phyloP scores from a whole-genome alignment of 257 asterid species.

The Vinca minor region DNA sequence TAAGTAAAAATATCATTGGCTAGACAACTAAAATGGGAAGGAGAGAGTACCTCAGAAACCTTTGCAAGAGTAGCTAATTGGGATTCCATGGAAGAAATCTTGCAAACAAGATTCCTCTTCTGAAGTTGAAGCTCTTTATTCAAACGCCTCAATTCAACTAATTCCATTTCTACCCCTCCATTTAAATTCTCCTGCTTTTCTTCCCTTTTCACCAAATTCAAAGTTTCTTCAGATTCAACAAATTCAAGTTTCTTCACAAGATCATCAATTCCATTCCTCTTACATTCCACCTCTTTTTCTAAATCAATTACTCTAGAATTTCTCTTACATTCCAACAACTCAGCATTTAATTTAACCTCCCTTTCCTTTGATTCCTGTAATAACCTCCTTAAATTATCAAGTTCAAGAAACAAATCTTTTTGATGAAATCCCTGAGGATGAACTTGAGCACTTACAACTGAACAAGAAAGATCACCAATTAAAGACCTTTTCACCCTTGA shows the following conservation, averaged over 20 bases:
- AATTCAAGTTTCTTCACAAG: constrained; percentile 44
- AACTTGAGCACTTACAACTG: constrained; percentile 58
- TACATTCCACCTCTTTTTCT: constrained; percentile 50
- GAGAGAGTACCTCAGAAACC: constrained; percentile 76
- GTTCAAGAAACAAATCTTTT: constrained; percentile 63
- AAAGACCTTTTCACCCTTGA: constrained; percentile 72
- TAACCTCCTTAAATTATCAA: constrained; percentile 73
- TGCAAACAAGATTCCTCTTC: constrained; percentile 69
- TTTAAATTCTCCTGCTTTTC: constrained; percentile 27
- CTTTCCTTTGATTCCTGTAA: constrained; percentile 79
- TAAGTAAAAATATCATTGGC: too few relatives aligned
- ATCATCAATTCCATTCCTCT: constrained; percentile 44
- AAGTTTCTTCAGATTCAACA: constrained; percentile 49
- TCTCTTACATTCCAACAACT: constrained; percentile 47
- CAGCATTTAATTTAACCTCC: constrained; percentile 62
- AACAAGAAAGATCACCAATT: constrained; percentile 71
- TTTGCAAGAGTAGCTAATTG: constrained; percentile 37
- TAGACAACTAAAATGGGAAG: too few relatives aligned
- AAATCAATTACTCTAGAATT: constrained; percentile 44
- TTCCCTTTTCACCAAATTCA: constrained; percentile 21
- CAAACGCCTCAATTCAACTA: constrained; percentile 76
- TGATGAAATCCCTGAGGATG: constrained; percentile 48
- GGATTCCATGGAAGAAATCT: constrained; percentile 58
- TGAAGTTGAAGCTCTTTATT: constrained; percentile 93
- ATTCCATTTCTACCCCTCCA: constrained; percentile 64